phyloP scores from a whole-genome alignment of 768 basidiomycete species.

The Leucocoprinus birnbaumii region DNA sequence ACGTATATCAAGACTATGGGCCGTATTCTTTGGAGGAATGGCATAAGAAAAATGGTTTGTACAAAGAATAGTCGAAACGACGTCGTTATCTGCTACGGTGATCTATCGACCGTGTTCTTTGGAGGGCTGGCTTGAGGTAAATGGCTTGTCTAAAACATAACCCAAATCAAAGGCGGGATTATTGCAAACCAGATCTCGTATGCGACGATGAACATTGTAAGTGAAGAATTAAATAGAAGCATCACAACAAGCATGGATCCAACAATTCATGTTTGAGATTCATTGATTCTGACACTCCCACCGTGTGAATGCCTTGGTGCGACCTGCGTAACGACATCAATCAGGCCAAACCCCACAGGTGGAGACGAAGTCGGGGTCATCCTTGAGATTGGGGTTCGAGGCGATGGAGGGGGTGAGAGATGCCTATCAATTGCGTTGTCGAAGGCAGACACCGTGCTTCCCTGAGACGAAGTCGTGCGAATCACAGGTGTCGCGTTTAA shows the following conservation, averaged over 20 bases:
- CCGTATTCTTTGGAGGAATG: conserved; percentile 50
- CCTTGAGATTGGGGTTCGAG: not conserved
- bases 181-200: no score
- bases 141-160: no score
- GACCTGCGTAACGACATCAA: not conserved
- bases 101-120: no score
- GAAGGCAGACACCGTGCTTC: not conserved
- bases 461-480: not conserved
- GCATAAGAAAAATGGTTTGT: conserved; percentile 54
- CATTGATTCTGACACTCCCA: no score
- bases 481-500: not conserved
- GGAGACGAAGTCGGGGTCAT: not conserved
- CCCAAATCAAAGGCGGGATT: no score
- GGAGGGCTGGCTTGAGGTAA: no score
- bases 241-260: no score
- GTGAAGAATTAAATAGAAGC: no score
- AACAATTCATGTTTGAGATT: no score
- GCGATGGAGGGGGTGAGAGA: not conserved
- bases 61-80: conserved; percentile 21
- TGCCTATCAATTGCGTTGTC: not conserved
- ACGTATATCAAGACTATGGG: conserved; percentile 42
- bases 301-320: not conserved
- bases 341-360: not conserved
- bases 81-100: no score
- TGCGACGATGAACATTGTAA: no score